phyloP scores from a whole-genome alignment of 371 early-diverging fungal genomes.

The Entomophthora muscae region DNA sequence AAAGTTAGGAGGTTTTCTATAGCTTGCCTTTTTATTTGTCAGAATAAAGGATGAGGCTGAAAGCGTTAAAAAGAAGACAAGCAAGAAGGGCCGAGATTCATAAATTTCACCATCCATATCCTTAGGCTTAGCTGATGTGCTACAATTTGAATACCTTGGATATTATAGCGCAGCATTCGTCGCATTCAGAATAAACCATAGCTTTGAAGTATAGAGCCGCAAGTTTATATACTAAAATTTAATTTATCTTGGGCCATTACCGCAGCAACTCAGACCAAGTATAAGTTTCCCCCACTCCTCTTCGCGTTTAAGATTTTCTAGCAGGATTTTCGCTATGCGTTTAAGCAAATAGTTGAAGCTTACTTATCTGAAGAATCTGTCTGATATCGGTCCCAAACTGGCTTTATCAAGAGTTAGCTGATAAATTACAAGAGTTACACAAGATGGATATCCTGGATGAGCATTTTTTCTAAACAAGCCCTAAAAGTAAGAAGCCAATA shows the following conservation, averaged over 20 bases:
- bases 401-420: background rate
- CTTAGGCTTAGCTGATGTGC: background rate
- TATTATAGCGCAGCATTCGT: background rate
- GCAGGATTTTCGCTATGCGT: background rate
- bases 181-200: background rate
- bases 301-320: background rate
- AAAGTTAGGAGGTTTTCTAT: background rate
- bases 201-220: background rate
- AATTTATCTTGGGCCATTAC: background rate
- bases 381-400: background rate
- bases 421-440: background rate
- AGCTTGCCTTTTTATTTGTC: background rate
- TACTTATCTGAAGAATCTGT: background rate
- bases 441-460: background rate
- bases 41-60: background rate
- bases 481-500: background rate
- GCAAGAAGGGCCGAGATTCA: background rate
- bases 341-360: background rate
- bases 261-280: background rate
- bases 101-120: background rate
- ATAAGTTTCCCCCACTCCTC: background rate
- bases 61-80: background rate
- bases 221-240: background rate
- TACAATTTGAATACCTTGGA: background rate
- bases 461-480: background rate